Evolutionary conservation across 345 rosid species (phyloP).

Genomic region (Punica granatum): DNA sequence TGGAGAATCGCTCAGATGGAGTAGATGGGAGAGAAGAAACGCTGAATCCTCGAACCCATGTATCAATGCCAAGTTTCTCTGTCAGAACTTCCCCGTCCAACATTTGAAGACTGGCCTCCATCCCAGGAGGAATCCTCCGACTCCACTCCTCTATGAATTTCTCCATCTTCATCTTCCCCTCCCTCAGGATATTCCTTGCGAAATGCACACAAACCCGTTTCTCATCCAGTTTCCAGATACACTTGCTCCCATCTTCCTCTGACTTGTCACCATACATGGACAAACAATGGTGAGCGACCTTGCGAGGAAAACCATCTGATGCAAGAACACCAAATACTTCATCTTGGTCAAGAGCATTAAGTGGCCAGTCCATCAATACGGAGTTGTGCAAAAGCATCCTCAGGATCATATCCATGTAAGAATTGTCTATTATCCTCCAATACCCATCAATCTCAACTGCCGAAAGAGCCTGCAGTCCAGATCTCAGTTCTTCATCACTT

Average conservation of each 20-base stretch:
- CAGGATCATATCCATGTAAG: constrained; percentile 55
- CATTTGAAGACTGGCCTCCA: constrained; percentile 57
- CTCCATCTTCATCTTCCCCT: constrained; percentile 61
- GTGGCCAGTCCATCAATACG: constrained; percentile 62
- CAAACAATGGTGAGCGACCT: constrained; percentile 58
- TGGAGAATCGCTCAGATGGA: constrained; percentile 63
- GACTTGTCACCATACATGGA: constrained; percentile 44
- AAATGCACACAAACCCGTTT: constrained; percentile 64
- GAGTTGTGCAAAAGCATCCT: constrained; percentile 59
- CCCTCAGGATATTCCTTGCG: constrained; percentile 52
- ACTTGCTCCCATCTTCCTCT: constrained; percentile 17
- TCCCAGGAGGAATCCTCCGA: constrained; percentile 55
- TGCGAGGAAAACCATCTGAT: constrained; percentile 58
- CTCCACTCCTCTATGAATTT: constrained; percentile 64
- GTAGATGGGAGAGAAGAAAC: constrained; percentile 59
- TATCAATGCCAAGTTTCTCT: constrained; percentile 73
- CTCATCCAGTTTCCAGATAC: constrained; percentile 60
- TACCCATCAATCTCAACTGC: constrained; percentile 79
- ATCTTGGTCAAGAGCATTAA: constrained; percentile 48
- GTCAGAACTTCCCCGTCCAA: constrained; percentile 86
- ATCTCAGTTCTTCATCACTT: constrained; percentile 60
- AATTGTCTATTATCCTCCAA: constrained; percentile 77
- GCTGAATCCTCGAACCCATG: constrained; percentile 61
- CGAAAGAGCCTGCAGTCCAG: constrained; percentile 49
- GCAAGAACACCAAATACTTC: constrained; percentile 46